phyloP scores from a whole-genome alignment of 129 eudicot species.

The Scalesia atractyloides region DNA sequence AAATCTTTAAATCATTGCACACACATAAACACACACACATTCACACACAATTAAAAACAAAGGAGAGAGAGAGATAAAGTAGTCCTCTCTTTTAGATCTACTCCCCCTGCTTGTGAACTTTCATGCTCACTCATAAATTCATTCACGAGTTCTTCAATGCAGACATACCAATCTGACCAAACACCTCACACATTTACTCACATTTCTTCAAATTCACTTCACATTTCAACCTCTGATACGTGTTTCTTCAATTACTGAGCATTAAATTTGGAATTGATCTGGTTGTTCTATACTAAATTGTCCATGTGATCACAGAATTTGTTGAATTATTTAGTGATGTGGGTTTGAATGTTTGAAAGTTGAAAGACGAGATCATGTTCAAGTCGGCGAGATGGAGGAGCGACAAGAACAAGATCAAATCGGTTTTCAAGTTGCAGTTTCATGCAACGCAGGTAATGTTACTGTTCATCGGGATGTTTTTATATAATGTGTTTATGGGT shows the following conservation, averaged over 20 bases:
- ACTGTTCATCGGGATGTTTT: background rate
- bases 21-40: slow-evolving; percentile 23
- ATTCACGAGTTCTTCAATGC: slow-evolving; percentile 39
- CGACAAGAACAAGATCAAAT: slow-evolving; percentile 89
- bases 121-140: slow-evolving; percentile 35
- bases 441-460: slow-evolving; percentile 78
- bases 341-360: slow-evolving; percentile 30
- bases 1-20: background rate
- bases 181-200: slow-evolving; percentile 23
- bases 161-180: slow-evolving; percentile 19
- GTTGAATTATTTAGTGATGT: slow-evolving; percentile 18
- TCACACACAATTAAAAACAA: slow-evolving; percentile 4
- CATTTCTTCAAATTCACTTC: slow-evolving; percentile 28
- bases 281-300: slow-evolving; percentile 1
- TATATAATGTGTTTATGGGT: background rate
- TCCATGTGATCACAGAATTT: slow-evolving; percentile 30
- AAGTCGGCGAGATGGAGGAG: slow-evolving; percentile 88
- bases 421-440: slow-evolving; percentile 76
- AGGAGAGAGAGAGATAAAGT: slow-evolving; percentile 23
- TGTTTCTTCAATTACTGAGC: background rate
- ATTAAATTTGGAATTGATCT: slow-evolving; percentile 20
- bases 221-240: slow-evolving; percentile 7
- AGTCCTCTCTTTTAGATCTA: slow-evolving; percentile 43
- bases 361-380: slow-evolving; percentile 45
- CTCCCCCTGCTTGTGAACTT: slow-evolving; percentile 26